Evolutionary conservation across 148 eudicot genomes (phyloP), one percentile per base, ranked within the genome.

Genomic region (Rhododendron vialii): DNA sequence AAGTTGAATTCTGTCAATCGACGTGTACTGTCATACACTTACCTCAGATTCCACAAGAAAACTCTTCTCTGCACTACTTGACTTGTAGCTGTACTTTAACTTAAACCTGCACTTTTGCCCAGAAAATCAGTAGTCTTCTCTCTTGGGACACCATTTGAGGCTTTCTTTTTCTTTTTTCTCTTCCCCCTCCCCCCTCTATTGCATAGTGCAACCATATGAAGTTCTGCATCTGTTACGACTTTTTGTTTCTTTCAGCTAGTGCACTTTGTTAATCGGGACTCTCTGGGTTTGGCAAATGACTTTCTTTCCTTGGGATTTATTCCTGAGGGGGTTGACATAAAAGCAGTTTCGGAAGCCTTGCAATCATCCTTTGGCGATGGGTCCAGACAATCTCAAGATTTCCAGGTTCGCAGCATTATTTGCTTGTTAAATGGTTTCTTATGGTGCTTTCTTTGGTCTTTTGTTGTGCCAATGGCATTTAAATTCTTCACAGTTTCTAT

Each of bases 241-340:
- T 43, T 86, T 50, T 87, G 7, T 83, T 85, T 87, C 18, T 88
- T 92, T 87, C 96, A 97, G 99, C 95, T 97, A 87, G 99, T 97
- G 92, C 99, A 97, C 94, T 97, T 97, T 86, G 99, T 97, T 51
- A 97, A 97, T 85, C 99, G 98, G 82, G 99, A 97, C 86, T 95
- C 99, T 84, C 83, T 93, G 89, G 95, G 99, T 74, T 91, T 97
- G 88, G 99, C 99, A 84, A 95, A 95, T 90, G 99, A 97, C 85
- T 97, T 94, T 86, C 93, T 94, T 51, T 95, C 99, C 83, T 88
- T 97, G 88, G 99, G 99, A 87, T 97, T 97, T 91, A 78, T 97
- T 77, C 96, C 98, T 24, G 99, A 97, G 91, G 98, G 95, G 82
- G 91, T 93, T 80, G 94, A 95, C 83, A 86, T 93, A 83, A 91